Conservation (phyloP, 306 rosid species). For the Betula pendula region DNA sequence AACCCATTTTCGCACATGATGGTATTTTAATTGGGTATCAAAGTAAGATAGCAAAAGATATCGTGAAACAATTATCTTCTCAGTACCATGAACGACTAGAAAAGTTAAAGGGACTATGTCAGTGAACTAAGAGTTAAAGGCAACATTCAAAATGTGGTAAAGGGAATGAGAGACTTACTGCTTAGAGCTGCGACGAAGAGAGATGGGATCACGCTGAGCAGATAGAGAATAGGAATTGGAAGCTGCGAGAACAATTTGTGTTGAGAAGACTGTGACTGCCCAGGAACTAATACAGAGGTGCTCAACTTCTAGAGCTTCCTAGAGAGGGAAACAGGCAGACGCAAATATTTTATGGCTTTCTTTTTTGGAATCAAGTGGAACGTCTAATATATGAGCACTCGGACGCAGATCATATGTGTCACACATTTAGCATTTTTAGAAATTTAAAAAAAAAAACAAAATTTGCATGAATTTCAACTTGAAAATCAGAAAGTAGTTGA, state of each 20-base stretch:
- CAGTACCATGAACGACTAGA: background rate
- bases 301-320: conserved; percentile 39
- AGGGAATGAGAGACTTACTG: background rate
- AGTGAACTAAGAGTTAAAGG: background rate
- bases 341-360: background rate
- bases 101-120: background rate
- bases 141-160: background rate
- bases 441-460: too few species aligned
- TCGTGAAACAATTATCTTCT: background rate
- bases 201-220: background rate
- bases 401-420: background rate
- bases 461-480: too few species aligned
- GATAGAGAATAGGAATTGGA: background rate
- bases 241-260: conserved; percentile 6
- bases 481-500: too few species aligned
- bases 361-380: too few species aligned
- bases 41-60: background rate
- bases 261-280: background rate
- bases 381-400: background rate
- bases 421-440: background rate
- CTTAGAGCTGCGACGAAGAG: background rate
- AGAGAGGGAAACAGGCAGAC: conserved; percentile 10
- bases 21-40: background rate
- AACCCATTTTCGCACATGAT: background rate
- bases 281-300: conserved; percentile 18